These are phyloP conservation scores for Puccinia coronata DNA, from an alignment of 1,284 basidiomycete species.

Conservation along the genomic window DNA sequence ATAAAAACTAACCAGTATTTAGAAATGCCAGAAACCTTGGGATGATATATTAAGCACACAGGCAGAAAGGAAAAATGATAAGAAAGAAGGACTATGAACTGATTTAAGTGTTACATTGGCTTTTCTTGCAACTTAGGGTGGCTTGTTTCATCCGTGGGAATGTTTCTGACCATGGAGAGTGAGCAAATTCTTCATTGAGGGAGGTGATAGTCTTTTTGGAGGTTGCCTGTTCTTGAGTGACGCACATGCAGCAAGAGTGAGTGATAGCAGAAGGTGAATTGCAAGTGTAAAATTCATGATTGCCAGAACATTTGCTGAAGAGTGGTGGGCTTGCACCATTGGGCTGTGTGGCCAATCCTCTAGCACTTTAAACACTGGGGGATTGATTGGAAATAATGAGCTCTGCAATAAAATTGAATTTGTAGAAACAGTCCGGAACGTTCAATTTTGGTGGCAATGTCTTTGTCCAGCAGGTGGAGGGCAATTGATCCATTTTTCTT, in stretches of 20 bases:
- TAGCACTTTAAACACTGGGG: conserved; percentile 13
- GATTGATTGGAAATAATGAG: conserved; percentile 8
- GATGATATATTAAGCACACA: neutral
- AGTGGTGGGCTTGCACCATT: neutral
- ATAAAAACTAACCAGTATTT: too few relatives aligned
- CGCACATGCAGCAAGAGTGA: neutral
- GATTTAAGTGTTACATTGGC: neutral
- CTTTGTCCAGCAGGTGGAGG: conserved; percentile 11
- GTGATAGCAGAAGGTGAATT: neutral
- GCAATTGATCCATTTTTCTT: conserved; percentile 11
- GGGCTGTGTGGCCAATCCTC: neutral
- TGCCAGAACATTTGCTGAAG: neutral
- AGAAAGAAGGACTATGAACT: neutral
- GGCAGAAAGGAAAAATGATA: neutral
- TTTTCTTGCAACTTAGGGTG: neutral
- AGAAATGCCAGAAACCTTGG: too few relatives aligned
- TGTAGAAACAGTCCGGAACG: neutral
- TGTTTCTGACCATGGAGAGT: conserved; percentile 14
- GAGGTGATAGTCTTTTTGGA: neutral
- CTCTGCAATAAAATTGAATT: neutral
- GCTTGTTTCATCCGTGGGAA: conserved; percentile 7
- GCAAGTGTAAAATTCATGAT: neutral
- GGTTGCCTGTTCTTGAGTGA: neutral
- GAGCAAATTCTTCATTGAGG: conserved; percentile 1
- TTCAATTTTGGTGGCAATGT: conserved; percentile 13